Evolutionary conservation across 108 stramenopile genomes (phyloP), one percentile per base, ranked within the genome.

Genomic region (Ochromonas danica): DNA sequence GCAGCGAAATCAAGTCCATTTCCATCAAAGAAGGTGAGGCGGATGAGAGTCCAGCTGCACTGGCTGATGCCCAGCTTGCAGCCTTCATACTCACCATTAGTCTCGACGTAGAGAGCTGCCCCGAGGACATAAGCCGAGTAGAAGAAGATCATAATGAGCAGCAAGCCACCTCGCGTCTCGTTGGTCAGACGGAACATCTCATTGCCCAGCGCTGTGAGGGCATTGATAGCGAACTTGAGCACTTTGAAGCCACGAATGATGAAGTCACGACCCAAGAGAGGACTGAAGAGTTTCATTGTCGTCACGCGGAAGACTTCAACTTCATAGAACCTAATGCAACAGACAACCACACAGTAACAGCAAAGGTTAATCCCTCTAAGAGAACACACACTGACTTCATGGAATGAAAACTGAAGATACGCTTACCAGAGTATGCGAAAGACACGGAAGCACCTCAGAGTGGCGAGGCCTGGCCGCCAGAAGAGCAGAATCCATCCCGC

Each of bases 321-420:
- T 57, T 57, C 51, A 57, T 57, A 57, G 51, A 57, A 57, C 51
- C 51, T 57, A n/a, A n/a, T n/a, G n/a, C n/a, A n/a, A n/a, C n/a
- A n/a, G n/a, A n/a, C n/a, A n/a, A n/a, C n/a, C n/a, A 57, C 51
- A 57, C 51, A 57, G 22, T 22, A 57, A 57, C 51, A 57, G 22
- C 51, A 57, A 17, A 10, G 51, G 51, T 57, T 22, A 57, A 10
- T n/a, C n/a, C n/a, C n/a, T n/a, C n/a, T n/a, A n/a, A n/a, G n/a
- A n/a, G n/a, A n/a, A n/a, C n/a, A n/a, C n/a, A n/a, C n/a, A n/a
- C n/a, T n/a, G n/a, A n/a, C n/a, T n/a, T n/a, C n/a, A n/a, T n/a
- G n/a, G n/a, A n/a, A n/a, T n/a, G n/a, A n/a, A n/a, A n/a, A n/a
- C n/a, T n/a, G n/a, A 57, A 22, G 51, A 22, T 22, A 10, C 10